A percentile compares a stretch with the other conserved stretches of the same genome.
These are phyloP conservation scores for Naganishia friedmannii DNA, from an alignment of 768 basidiomycete genomes.

Conservation along the genomic window DNA sequence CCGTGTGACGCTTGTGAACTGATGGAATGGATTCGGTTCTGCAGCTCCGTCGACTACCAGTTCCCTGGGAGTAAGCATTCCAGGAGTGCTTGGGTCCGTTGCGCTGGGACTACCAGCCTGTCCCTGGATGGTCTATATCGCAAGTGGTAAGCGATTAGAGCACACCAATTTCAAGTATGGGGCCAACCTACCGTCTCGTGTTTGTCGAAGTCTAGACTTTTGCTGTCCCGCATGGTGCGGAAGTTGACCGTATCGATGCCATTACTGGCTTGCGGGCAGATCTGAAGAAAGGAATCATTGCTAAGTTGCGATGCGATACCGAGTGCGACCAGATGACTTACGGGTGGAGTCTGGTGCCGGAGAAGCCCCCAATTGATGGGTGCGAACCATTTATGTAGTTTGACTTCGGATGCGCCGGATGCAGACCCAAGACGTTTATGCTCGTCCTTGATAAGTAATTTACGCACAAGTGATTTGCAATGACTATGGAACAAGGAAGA, in stretches of 20 bases:
- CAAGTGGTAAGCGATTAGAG: not conserved
- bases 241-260: slow-evolving; percentile 83
- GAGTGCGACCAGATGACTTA: slow-evolving; percentile 54
- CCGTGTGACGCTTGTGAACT: slow-evolving; percentile 80
- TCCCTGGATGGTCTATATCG: slow-evolving; percentile 43
- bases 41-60: slow-evolving; percentile 37
- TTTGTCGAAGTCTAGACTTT: slow-evolving; percentile 78
- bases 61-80: slow-evolving; percentile 50
- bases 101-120: slow-evolving; percentile 50
- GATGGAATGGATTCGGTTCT: slow-evolving; percentile 72
- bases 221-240: slow-evolving; percentile 83
- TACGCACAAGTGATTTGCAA: slow-evolving; percentile 80
- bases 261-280: slow-evolving; percentile 72
- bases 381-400: slow-evolving; percentile 96
- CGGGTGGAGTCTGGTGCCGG: slow-evolving; percentile 87
- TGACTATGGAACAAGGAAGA: slow-evolving; percentile 58
- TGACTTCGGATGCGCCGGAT: slow-evolving; percentile 96
- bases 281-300: slow-evolving; percentile 57
- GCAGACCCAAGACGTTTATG: slow-evolving; percentile 79
- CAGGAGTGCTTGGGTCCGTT: slow-evolving; percentile 42
- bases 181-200: slow-evolving; percentile 43
- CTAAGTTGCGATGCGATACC: slow-evolving; percentile 25
- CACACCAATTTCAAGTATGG: not conserved
- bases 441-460: slow-evolving; percentile 89
- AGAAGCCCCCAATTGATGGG: slow-evolving; percentile 96